Percentiles rank a stretch among this genome's conserved stretches.
These are phyloP conservation scores for Cyanidium caldarium DNA, from an alignment of 23 red algal species.

Conservation along the genomic window DNA sequence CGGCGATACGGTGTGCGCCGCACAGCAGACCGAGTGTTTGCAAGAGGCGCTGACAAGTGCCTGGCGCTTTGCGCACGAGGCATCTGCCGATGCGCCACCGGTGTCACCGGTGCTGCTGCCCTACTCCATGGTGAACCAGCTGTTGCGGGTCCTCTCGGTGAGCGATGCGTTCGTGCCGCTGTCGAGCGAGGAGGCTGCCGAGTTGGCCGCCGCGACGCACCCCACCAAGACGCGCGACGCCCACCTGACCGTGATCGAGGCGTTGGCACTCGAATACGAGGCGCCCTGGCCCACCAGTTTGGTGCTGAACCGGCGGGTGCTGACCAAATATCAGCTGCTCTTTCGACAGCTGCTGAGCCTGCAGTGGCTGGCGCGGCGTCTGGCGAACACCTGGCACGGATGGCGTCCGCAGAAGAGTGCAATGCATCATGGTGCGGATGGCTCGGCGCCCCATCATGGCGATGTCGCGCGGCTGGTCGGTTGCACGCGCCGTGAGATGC, in stretches of 20 bases:
- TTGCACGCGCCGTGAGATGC: constrained; percentile 33
- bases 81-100: constrained; percentile 14
- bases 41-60: constrained; percentile 8
- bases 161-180: background rate
- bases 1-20: no score
- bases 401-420: constrained; percentile 8
- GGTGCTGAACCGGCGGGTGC: constrained; percentile 36
- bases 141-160: background rate
- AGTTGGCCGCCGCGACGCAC: background rate
- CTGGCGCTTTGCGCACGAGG: constrained; percentile 27
- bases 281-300: constrained; percentile 41
- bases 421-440: background rate
- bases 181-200: background rate
- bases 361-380: constrained; percentile 37
- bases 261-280: constrained; percentile 46
- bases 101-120: constrained; percentile 10
- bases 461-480: background rate
- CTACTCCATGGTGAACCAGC: background rate
- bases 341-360: constrained; percentile 64
- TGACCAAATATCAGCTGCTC: constrained; percentile 82
- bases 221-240: background rate
- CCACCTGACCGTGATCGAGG: constrained; percentile 38
- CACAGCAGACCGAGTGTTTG: constrained; percentile 24
- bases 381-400: constrained; percentile 35
- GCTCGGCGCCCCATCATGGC: background rate